Evolutionary conservation across 192 early-diverging fungal genomes (phyloP), one percentile per base, ranked within the genome.

Genomic region (Umbelopsis vinacea): DNA sequence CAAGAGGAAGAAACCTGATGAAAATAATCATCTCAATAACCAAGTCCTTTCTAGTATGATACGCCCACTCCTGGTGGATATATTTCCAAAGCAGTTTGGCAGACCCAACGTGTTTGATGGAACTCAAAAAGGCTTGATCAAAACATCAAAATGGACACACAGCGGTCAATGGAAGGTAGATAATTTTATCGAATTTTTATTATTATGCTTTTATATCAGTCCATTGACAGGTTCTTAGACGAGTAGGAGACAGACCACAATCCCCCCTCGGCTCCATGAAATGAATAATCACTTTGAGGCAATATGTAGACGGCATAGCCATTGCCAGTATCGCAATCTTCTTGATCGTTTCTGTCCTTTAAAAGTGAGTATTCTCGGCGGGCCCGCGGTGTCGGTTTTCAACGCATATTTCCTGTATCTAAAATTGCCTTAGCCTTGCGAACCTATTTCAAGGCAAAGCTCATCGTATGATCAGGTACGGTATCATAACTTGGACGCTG

Each of bases 261-360:
- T 63, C 2, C 57, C 57, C 11, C 57, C 29, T 63, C 57, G 57
- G 8, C 57, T 63, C 17, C 57, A 37, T 2, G 29, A 63, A 3
- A 3, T 63, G 35, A 63, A 63, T 17, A 35, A 37, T 12, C 37
- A 63, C 33, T 63, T 63, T 37, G 57, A 29, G 17, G 15, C 67
- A 22, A 76, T 78, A 6, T 74, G 70, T 29, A 15, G 12, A n/a
- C 38, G 66, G 10, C n/a, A 68, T 45, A 72, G 67, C 7, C 22
- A 14, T 29, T 68, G 55, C 1, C 17, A 74, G 10, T 66, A 72
- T 33, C 43, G 10, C 6, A 14, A 46, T 2, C 10, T 74, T 1
- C 55, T 77, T 6, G 23, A 55, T 11, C 47, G 33, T 1, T 66
- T 72, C 9, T 71, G 71, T 0, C 57, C 72, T 22, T 67, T 11